Percentiles rank a stretch among this genome's conserved stretches.
Conservation (phyloP, 495 filamentous ascomycete genomes). For the Trichoderma reesei region DNA sequence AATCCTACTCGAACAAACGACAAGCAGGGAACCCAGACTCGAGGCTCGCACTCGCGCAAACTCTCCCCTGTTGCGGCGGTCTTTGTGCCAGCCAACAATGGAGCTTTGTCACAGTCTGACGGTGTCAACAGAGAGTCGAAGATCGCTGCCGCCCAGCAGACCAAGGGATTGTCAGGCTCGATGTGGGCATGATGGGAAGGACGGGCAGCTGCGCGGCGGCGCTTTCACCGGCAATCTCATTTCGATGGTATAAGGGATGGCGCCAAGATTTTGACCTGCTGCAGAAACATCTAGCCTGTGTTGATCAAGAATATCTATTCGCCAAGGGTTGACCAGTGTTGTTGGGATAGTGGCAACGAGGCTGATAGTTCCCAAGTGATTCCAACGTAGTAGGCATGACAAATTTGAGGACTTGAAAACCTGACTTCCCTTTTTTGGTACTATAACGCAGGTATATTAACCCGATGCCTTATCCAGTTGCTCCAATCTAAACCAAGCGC, state of each 20-base stretch:
- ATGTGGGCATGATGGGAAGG: neutral
- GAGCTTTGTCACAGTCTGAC: neutral
- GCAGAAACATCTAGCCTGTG: no score
- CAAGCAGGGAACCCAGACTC: neutral
- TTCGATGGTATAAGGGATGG: no score
- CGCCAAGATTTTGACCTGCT: no score
- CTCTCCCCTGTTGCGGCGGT: neutral
- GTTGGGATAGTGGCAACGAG: neutral
- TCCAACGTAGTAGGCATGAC: neutral
- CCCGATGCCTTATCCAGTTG: neutral
- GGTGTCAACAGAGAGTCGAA: neutral
- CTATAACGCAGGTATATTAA: neutral
- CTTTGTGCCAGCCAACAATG: neutral
- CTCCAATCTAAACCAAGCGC: neutral
- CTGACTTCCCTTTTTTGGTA: neutral
- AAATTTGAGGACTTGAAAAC: neutral
- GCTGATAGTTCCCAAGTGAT: neutral
- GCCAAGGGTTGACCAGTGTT: no score
- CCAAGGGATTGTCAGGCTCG: conserved; percentile 1
- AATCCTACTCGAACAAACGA: neutral
- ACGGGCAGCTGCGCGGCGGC: neutral
- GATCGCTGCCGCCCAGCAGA: neutral
- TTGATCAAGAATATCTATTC: no score
- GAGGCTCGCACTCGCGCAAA: neutral
- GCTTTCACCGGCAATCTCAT: neutral